A percentile compares a stretch with the other conserved stretches of the same genome.
Conservation (phyloP, 257 asterid species). For the Fraxinus cuspidata region DNA sequence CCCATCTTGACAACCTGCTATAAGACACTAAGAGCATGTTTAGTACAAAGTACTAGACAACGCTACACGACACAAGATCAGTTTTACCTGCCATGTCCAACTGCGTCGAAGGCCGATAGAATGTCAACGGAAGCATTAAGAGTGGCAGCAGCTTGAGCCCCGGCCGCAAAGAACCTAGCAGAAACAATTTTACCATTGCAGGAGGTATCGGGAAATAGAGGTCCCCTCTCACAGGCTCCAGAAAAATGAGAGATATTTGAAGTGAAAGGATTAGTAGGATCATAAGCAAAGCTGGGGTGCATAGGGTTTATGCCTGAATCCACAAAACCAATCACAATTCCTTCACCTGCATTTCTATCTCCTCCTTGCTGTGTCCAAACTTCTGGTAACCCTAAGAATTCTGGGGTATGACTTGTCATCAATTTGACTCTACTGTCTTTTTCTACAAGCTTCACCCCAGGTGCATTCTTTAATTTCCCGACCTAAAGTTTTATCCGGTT, state of each 20-base stretch:
- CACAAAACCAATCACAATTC: constrained; percentile 82
- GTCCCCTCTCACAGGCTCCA: constrained; percentile 76
- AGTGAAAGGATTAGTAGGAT: constrained; percentile 48
- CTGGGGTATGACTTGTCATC: constrained; percentile 75
- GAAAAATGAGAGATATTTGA: constrained; percentile 54
- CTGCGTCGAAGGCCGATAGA: constrained; percentile 78
- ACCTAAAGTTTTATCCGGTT: constrained; percentile 30
- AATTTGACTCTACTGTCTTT: constrained; percentile 64
- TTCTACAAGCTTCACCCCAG: constrained; percentile 68
- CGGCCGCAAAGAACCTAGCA: constrained; percentile 77
- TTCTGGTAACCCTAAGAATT: constrained; percentile 58
- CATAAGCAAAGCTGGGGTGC: constrained; percentile 80
- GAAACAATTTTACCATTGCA: constrained; percentile 85
- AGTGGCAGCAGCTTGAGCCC: constrained; percentile 60
- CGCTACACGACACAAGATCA: background rate
- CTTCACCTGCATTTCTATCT: constrained; percentile 71
- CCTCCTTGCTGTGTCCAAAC: constrained; percentile 81
- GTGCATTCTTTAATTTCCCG: constrained; percentile 42
- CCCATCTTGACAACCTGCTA: background rate
- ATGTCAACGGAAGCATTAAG: constrained; percentile 62
- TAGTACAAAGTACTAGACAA: background rate
- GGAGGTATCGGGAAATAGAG: constrained; percentile 60
- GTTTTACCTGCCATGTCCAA: constrained; percentile 87
- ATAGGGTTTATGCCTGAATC: constrained; percentile 78
- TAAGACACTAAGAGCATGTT: background rate